A percentile compares a stretch with the other conserved stretches of the same genome.
Conservation (phyloP, 139 green algal species). For the Mesotaenium endlicherianum region DNA sequence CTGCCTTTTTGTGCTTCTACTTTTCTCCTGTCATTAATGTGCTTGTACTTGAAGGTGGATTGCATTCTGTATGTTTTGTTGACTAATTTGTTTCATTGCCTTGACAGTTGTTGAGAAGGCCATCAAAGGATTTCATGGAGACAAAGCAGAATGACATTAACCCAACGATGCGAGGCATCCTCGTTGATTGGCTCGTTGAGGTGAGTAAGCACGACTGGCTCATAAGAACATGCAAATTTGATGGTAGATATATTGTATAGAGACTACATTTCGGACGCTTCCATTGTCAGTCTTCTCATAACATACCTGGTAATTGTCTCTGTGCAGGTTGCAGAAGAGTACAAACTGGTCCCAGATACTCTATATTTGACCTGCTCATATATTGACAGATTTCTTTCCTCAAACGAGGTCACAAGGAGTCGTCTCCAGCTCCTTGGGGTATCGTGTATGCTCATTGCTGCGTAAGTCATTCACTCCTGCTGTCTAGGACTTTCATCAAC, state of each 20-base stretch:
- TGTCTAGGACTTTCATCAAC: not conserved
- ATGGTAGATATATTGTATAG: not conserved
- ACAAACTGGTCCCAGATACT: constrained; percentile 87
- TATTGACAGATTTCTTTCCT: constrained; percentile 84
- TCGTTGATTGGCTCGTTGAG: constrained; percentile 98
- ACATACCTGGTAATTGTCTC: not conserved
- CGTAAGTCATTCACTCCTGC: constrained; percentile 39
- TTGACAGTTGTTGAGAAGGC: constrained; percentile 15
- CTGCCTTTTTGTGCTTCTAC: not conserved
- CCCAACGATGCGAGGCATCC: constrained; percentile 84
- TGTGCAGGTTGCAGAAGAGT: constrained; percentile 73
- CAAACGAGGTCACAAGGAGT: constrained; percentile 52
- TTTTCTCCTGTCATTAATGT: not conserved
- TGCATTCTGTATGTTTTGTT: not conserved
- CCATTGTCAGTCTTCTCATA: not conserved
- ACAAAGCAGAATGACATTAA: constrained; percentile 73
- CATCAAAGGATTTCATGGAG: constrained; percentile 35
- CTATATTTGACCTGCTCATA: constrained; percentile 84
- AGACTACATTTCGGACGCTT: not conserved
- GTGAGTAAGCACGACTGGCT: constrained; percentile 13
- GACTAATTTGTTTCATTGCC: not conserved
- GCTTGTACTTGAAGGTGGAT: not conserved
- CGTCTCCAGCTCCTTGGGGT: constrained; percentile 83
- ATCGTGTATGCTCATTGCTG: constrained; percentile 87
- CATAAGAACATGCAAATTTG: not conserved